A percentile compares a stretch with the other conserved stretches of the same genome.
Evolutionary conservation across 2,329 filamentous ascomycete species (phyloP).

Genomic region (Volutella citrinella): DNA sequence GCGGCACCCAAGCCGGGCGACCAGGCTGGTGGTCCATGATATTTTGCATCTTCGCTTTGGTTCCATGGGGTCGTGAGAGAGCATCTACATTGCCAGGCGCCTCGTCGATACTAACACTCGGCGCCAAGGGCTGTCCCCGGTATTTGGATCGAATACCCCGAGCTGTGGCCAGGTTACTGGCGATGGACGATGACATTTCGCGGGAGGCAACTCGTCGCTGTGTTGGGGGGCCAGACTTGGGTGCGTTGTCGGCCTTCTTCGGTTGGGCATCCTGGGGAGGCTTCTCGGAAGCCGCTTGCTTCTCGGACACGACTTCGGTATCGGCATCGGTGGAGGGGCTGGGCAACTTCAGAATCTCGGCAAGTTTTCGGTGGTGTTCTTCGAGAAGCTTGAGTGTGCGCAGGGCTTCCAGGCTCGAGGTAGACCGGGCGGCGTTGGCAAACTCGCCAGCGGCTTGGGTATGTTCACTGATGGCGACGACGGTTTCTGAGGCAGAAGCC

Average conservation of each 20-base stretch:
- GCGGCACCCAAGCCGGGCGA: conserved; percentile 53
- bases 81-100: conserved; percentile 67
- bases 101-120: conserved; percentile 72
- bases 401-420: conserved; percentile 67
- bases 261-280: conserved; percentile 19
- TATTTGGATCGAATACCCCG: conserved; percentile 70
- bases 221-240: conserved; percentile 33
- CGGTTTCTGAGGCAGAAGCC: conserved; percentile 61
- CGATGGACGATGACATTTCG: conserved; percentile 77
- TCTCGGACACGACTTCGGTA: conserved; percentile 28
- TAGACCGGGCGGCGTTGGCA: conserved; percentile 73
- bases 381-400: conserved; percentile 83
- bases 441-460: conserved; percentile 86
- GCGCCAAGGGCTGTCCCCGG: conserved; percentile 65
- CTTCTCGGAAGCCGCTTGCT: conserved; percentile 24
- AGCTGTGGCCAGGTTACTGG: conserved; percentile 82
- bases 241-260: conserved; percentile 18
- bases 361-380: conserved; percentile 80
- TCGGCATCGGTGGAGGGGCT: conserved; percentile 39
- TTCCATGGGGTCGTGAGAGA: conserved; percentile 47
- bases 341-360: conserved; percentile 74
- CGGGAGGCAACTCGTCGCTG: conserved; percentile 56
- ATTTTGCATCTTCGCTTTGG: conserved; percentile 52
- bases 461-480: conserved; percentile 83
- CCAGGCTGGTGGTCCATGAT: conserved; percentile 52